Base-by-base conservation (phyloP, 176 grass and related monocot genomes). In the Triticum timopheevii region DNA sequence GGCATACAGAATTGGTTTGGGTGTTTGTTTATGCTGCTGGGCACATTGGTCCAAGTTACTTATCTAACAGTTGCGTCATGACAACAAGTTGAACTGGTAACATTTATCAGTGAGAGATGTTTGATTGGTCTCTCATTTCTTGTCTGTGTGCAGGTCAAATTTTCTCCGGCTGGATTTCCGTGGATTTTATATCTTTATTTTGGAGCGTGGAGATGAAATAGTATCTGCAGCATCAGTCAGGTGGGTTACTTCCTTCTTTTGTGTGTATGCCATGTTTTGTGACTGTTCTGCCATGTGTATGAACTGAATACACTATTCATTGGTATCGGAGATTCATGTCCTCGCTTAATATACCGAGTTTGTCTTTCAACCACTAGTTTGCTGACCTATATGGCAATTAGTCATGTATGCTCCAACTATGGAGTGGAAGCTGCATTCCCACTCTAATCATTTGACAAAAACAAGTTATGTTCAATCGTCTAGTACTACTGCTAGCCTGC, bases 121-220 rank as follows among this genome's bases (percentile, higher is more conserved):
- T 67, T 76, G 49, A 58, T 83, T 89, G 49, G 45, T 56, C 13
- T 85, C 71, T 79, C 13, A 39, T 82, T 31, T 62, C 50, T 89
- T 87, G 20, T 10, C 22, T 36, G 58, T 87, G 68, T 65, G 79
- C 84, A 99, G 97, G 80, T 99, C 97, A 87, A 99, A 99, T 90
- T 97, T 99, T 80, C 80, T 59, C 58, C 79, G 97, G 52, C 70
- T 99, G 81, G 90, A 99, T 90, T 99, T 94, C 81, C 88, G 36
- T 52, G 94, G 94, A 65, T 99, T 99, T 71, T 97, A 97, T 81
- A 87, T 93, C 61, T 94, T 99, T 77, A 44, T 93, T 82, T 90
- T 99, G 84, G 97, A 99, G 68, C 80, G 84, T 74, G 94, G 92
- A 50, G 94, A 99, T 93, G 97, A 99, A 94, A 93, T 99, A 69